Evolutionary conservation across 1,139 yeast species (phyloP).

Genomic region (Eremothecium sinecaudum): DNA sequence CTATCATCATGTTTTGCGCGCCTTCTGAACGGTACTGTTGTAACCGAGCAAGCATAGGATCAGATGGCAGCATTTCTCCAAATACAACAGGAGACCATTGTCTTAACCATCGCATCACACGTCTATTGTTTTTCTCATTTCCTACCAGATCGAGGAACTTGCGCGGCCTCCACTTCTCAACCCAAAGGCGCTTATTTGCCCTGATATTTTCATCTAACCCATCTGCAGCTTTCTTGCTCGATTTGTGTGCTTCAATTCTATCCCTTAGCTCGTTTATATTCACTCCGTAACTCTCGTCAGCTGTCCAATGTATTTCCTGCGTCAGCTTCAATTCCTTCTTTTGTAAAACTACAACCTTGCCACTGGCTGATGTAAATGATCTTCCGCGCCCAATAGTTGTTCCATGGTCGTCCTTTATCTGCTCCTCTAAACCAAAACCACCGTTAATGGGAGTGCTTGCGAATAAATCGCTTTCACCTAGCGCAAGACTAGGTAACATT

Average conservation of each 20-base stretch:
- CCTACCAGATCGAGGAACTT: slow-evolving; percentile 68
- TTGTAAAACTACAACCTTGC: slow-evolving; percentile 1
- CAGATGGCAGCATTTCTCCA: slow-evolving; percentile 33
- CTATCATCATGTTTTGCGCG: slow-evolving; percentile 8
- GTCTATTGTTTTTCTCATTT: slow-evolving; percentile 68
- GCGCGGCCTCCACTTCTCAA: slow-evolving; percentile 78
- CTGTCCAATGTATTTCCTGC: slow-evolving; percentile 15
- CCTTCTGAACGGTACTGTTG: neutral
- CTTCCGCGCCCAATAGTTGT: neutral
- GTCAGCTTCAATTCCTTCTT: neutral
- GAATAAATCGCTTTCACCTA: too few relatives aligned
- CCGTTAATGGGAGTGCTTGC: too few relatives aligned
- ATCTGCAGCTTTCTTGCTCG: neutral
- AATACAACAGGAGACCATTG: slow-evolving; percentile 72
- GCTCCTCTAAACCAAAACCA: too few relatives aligned
- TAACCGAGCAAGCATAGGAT: slow-evolving; percentile 5
- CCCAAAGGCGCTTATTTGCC: slow-evolving; percentile 39
- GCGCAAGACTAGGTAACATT: too few relatives aligned
- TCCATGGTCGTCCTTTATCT: too few relatives aligned
- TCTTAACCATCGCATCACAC: slow-evolving; percentile 66
- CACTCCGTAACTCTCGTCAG: slow-evolving; percentile 32
- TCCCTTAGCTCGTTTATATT: slow-evolving; percentile 31
- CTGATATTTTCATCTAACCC: neutral
- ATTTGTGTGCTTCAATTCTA: slow-evolving; percentile 19
- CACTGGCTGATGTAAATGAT: neutral